Base-by-base conservation (phyloP, 2,329 filamentous ascomycete species). In the Cladosporium phlei region DNA sequence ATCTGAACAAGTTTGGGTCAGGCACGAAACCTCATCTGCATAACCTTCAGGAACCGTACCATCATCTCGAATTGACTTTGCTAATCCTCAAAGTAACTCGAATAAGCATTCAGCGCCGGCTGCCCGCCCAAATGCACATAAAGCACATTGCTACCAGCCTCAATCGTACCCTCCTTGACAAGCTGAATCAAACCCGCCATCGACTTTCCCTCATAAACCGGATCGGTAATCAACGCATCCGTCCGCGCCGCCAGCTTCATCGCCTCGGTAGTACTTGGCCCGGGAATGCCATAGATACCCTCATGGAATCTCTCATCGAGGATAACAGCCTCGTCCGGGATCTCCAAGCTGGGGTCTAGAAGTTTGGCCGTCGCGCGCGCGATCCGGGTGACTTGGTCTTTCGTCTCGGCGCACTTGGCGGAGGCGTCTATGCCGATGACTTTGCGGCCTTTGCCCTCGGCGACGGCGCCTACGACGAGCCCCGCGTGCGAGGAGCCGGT, bases 181-280 rank as follows among this genome's bases (percentile, higher is more conserved):
- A 86, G 67, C 60, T 82, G 81, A 55, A 86, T 78, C 81, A 87
- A 75, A 0, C 83, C 84, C 3, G 82, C 82, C 62, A 88, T 67
- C 55, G 79, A 85, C 75, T 88, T 88, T 1, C 85, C 85, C 66
- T 86, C 83, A 58, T 88, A 88, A 1, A 88, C 84, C 0, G 83
- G 84, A 59, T 88, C 84, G 0, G 83, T 87, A 52, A 88, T 84
- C 56, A 88, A 82, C 0, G 77, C 84, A 68, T 88, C 85, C 1
- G 79, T 85, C 49, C 70, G 64, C 0, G 84, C 84, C 4, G 79
- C 81, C 59, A 85, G 81, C 62, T 76, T 76, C 60, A 88, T 87
- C 0, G 83, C 83, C 24, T 80, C 80, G 39, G 83, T 73, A 1
- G 84, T 88, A 56, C 69, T 68, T 61, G 78, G 67, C 54, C 85